Percentiles rank a stretch among this genome's conserved stretches.
phyloP scores from a whole-genome alignment of 1,284 basidiomycete genomes.

The Leccinum fallax region DNA sequence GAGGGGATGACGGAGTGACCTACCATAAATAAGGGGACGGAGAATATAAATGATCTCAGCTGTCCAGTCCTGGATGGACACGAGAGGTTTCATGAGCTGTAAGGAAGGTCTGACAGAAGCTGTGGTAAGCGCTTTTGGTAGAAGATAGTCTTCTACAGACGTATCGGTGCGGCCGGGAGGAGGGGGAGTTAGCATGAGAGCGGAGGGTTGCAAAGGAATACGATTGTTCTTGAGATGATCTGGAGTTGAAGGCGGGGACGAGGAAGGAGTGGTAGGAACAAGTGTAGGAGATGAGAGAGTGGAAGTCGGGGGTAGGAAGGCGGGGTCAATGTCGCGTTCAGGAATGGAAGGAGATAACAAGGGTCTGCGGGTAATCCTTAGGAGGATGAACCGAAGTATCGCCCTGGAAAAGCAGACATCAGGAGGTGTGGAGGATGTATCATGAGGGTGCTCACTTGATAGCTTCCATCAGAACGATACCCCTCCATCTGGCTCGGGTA shows the following conservation, averaged over 20 bases:
- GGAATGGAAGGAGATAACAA: conserved; percentile 77
- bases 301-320: conserved; percentile 60
- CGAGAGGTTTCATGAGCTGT: conserved; percentile 60
- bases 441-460: conserved; percentile 67
- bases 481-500: conserved; percentile 64
- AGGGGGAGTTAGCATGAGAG: conserved; percentile 59
- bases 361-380: conserved; percentile 75
- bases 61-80: conserved; percentile 70
- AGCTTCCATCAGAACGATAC: conserved; percentile 72
- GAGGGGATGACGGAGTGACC: conserved; percentile 26
- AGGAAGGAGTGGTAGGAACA: conserved; percentile 55
- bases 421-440: conserved; percentile 4
- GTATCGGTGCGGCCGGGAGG: conserved; percentile 52
- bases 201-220: conserved; percentile 53
- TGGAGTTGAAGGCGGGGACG: conserved; percentile 59
- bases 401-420: conserved; percentile 50
- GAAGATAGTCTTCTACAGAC: conserved; percentile 72
- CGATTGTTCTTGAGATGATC: conserved; percentile 80
- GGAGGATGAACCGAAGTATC: conserved; percentile 66
- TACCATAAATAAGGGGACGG: conserved; percentile 76
- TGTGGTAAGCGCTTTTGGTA: conserved; percentile 76
- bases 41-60: conserved; percentile 68
- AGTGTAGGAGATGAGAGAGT: conserved; percentile 57
- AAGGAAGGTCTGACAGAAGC: conserved; percentile 69
- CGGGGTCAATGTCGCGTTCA: conserved; percentile 82